Percentiles rank a stretch among this genome's conserved stretches.
These are phyloP conservation scores for Globisporangium polare DNA, from an alignment of 352 stramenopile species.

Conservation along the genomic window DNA sequence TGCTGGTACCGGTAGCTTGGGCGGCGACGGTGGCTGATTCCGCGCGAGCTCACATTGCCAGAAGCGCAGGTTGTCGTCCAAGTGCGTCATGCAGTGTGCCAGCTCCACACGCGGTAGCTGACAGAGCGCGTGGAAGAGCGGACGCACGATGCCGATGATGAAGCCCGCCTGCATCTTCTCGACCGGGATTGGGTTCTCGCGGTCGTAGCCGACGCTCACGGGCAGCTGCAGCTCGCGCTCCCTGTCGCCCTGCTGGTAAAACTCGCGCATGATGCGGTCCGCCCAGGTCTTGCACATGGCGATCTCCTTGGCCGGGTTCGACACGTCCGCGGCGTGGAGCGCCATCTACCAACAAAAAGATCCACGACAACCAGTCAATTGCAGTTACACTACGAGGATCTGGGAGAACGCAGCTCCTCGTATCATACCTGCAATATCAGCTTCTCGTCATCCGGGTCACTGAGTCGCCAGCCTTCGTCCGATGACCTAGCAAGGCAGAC, in stretches of 20 bases:
- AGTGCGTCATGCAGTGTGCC: conserved; percentile 53
- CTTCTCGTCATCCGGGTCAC: conserved; percentile 63
- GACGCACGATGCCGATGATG: conserved; percentile 90
- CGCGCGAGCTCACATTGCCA: conserved; percentile 69
- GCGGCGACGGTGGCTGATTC: conserved; percentile 22
- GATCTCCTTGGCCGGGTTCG: conserved; percentile 87
- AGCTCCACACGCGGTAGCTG: conserved; percentile 50
- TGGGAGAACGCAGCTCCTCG: not conserved
- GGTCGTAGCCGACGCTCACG: conserved; percentile 89
- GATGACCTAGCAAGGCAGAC: conserved; percentile 4
- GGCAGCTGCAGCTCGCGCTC: conserved; percentile 85
- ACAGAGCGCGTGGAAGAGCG: conserved; percentile 61
- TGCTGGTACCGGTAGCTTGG: conserved; percentile 10
- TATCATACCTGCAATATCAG: conserved; percentile 55
- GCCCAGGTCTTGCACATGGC: conserved; percentile 82
- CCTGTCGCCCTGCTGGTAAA: conserved; percentile 94
- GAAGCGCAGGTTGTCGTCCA: conserved; percentile 61
- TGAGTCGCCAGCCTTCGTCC: conserved; percentile 51
- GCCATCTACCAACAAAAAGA: conserved; percentile 42
- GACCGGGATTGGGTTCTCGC: conserved; percentile 78
- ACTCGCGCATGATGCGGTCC: conserved; percentile 90
- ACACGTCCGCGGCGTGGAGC: conserved; percentile 92
- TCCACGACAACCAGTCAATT: not conserved
- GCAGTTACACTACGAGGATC: not conserved
- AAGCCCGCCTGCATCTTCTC: conserved; percentile 92